Evolutionary conservation across 208 protist genomes (phyloP), one percentile per base, ranked within the genome.

Genomic region (Naegleria gruberi): DNA sequence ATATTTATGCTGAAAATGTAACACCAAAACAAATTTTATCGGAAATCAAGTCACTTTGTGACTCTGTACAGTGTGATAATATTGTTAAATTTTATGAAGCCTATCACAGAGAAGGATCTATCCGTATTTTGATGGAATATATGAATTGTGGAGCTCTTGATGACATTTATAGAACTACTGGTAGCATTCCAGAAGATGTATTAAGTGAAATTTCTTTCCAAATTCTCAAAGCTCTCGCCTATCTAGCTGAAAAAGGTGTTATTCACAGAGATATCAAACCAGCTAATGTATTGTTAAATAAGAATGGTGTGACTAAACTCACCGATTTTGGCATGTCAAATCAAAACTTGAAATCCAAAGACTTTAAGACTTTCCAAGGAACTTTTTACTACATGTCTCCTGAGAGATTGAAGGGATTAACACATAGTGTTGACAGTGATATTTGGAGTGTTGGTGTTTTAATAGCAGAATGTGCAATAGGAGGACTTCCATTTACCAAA

Each of bases 241-340:
- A 45, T 17, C 30, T 84, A 15, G 30, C 42, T 30, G 15, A 37
- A 12, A 41, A 55, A 26, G 43, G 37, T 4, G 8, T 41, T 23
- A 37, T 84, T 4, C 81, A 84, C 44, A 23, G 96, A 34, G 96
- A 98, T 90, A 90, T 98, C 34, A 97, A 98, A 91, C 96, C 97
- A 10, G 97, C 98, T 89, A 98, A 98, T 90, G 93, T 98, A 42
- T 92, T 98, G 1, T 94, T 98, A 91, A 94, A 94, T 37, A 89
- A 91, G 19, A 94, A 96, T 77, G 97, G 97, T 88, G 46, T 90
- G 17, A 46, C 95, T 19, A 96, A 96, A 86, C 44, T 92, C 7
- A 73, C 89, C 40, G 91, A 92, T 65, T 92, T 92, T 82, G 91
- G 91, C 8, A 82, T 91, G 47, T 43, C 26, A 12, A 43, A 74